Evolutionary conservation across 441 rosid genomes (phyloP).

Genomic region (Isatis lusitanica): DNA sequence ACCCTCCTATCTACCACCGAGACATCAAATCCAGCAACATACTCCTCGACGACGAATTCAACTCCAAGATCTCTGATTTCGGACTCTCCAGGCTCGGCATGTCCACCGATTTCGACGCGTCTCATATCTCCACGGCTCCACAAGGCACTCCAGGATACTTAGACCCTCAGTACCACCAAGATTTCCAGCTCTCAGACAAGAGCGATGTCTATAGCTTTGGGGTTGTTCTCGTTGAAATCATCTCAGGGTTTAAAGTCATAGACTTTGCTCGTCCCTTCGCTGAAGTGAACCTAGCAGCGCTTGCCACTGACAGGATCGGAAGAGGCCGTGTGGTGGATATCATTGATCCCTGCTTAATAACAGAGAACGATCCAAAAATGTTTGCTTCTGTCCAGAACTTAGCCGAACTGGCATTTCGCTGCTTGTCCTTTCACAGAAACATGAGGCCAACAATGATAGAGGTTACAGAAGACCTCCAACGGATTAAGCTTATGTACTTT

Average conservation of each 20-base stretch:
- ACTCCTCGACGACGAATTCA: constrained; percentile 65
- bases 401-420: constrained; percentile 87
- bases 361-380: constrained; percentile 68
- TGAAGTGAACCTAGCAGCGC: constrained; percentile 83
- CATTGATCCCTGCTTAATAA: constrained; percentile 64
- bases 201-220: constrained; percentile 97
- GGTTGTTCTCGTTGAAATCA: constrained; percentile 83
- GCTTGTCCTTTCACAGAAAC: constrained; percentile 81
- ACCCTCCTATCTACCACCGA: constrained; percentile 87
- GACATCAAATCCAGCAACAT: constrained; percentile 91
- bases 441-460: constrained; percentile 92
- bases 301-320: constrained; percentile 78
- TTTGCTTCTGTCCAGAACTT: constrained; percentile 65
- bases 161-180: constrained; percentile 94
- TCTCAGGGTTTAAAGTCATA: constrained; percentile 76
- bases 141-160: constrained; percentile 97
- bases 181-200: constrained; percentile 89
- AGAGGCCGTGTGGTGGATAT: constrained; percentile 76
- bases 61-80: constrained; percentile 85
- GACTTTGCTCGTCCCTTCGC: constrained; percentile 71
- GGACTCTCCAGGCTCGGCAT: constrained; percentile 95
- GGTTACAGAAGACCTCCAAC: constrained; percentile 75
- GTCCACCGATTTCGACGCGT: constrained; percentile 45
- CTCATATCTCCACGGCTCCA: constrained; percentile 93
- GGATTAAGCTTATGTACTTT: constrained; percentile 46